phyloP scores from a whole-genome alignment of 441 rosid species.

The Jatropha podagrica region DNA sequence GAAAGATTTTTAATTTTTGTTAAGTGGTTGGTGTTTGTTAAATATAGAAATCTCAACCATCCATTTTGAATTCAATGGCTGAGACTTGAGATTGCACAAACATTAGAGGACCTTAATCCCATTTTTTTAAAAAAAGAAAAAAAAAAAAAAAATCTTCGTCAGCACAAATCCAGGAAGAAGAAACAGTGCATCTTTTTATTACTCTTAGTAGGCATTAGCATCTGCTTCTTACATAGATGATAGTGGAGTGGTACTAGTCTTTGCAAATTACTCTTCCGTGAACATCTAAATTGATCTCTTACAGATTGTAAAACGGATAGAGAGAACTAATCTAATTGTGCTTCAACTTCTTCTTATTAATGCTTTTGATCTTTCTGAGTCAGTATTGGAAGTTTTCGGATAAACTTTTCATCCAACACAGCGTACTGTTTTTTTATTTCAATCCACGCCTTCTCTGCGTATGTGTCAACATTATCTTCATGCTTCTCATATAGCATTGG shows the following conservation, averaged over 20 bases:
- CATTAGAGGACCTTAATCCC: too few relatives aligned
- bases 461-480: constrained; percentile 44
- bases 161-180: not conserved
- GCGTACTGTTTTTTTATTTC: constrained; percentile 48
- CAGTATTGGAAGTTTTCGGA: constrained; percentile 36
- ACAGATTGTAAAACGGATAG: constrained; percentile 4
- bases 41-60: too few relatives aligned
- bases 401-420: constrained; percentile 41
- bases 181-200: not conserved
- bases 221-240: constrained; percentile 7
- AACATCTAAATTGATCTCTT: not conserved
- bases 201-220: not conserved
- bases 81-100: too few relatives aligned
- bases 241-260: not conserved
- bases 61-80: too few relatives aligned
- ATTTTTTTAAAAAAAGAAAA: too few relatives aligned
- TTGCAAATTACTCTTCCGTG: not conserved
- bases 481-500: constrained; percentile 49
- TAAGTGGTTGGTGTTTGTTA: too few relatives aligned
- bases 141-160: too few relatives aligned
- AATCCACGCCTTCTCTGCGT: constrained; percentile 45
- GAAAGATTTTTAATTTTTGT: too few relatives aligned
- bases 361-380: constrained; percentile 28
- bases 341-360: constrained; percentile 18
- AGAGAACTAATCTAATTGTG: not conserved